A percentile compares a stretch with the other conserved stretches of the same genome.
These are phyloP conservation scores for Thermochaetoides dissita DNA, from an alignment of 2,329 filamentous ascomycete genomes.

Conservation along the genomic window DNA sequence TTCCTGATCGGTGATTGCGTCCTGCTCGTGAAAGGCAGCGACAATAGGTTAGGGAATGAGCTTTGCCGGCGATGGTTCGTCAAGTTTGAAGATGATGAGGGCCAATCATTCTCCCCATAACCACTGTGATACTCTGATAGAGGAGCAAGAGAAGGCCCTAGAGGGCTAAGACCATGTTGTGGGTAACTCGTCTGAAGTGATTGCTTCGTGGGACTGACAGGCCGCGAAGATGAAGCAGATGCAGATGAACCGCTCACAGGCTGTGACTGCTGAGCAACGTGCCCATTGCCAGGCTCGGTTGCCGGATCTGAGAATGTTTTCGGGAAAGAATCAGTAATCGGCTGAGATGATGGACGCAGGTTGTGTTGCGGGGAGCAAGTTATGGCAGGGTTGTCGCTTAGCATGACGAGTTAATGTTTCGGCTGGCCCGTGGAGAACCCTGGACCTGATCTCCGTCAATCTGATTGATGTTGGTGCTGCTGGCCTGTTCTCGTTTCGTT, in stretches of 20 bases:
- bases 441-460: constrained; percentile 4
- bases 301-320: constrained; percentile 11
- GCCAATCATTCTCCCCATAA: constrained; percentile 16
- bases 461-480: constrained; percentile 1
- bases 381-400: constrained; percentile 19
- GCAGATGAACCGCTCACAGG: constrained; percentile 11
- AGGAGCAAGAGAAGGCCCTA: constrained; percentile 15
- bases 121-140: constrained; percentile 23
- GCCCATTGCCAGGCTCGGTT: constrained; percentile 10
- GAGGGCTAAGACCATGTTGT: constrained; percentile 9
- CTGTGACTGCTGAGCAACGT: constrained; percentile 11
- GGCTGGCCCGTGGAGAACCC: constrained; percentile 15
- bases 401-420: constrained; percentile 27
- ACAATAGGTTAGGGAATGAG: constrained; percentile 23
- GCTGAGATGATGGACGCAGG: constrained; percentile 8
- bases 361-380: constrained; percentile 14
- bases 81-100: constrained; percentile 10
- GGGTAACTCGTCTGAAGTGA: neutral
- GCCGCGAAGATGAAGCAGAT: constrained; percentile 2
- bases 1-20: constrained; percentile 19
- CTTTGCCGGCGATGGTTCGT: constrained; percentile 22
- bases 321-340: constrained; percentile 8
- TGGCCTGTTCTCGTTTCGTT: constrained; percentile 6
- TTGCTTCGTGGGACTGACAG: too few relatives aligned
- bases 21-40: constrained; percentile 18